These are phyloP conservation scores for Apiospora hydei DNA, from an alignment of 2,329 filamentous ascomycete species.

Conservation along the genomic window DNA sequence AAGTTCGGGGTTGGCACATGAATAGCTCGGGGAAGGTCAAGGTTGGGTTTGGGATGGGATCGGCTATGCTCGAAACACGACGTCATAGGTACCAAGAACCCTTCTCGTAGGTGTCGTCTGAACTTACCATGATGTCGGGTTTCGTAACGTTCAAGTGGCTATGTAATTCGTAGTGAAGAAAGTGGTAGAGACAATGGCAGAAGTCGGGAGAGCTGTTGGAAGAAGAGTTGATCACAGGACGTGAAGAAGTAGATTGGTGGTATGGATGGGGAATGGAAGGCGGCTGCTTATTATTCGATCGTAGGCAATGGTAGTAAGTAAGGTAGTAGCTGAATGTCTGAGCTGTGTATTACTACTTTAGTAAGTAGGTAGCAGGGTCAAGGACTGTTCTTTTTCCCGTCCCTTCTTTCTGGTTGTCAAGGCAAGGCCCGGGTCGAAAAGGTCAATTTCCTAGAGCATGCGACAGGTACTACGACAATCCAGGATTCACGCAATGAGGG, in stretches of 20 bases:
- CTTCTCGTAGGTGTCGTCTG: background rate
- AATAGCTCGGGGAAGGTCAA: background rate
- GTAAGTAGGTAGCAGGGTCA: background rate
- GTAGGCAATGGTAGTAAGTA: background rate
- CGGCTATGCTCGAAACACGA: conserved; percentile 5
- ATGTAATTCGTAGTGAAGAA: background rate
- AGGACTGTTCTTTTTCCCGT: background rate
- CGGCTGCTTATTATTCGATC: conserved; percentile 11
- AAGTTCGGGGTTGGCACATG: conserved; percentile 5
- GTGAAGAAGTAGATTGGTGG: conserved; percentile 3
- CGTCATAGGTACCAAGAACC: conserved; percentile 18
- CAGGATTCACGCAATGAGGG: conserved; percentile 4
- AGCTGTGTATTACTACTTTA: background rate
- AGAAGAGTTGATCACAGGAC: background rate
- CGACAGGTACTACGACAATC: conserved; percentile 1
- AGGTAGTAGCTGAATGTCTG: conserved; percentile 4
- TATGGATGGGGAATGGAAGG: background rate
- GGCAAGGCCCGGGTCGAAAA: background rate
- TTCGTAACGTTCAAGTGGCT: background rate
- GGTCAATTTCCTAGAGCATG: conserved; percentile 4
- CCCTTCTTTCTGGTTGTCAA: conserved; percentile 6
- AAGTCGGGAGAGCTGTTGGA: background rate
- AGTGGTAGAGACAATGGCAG: background rate
- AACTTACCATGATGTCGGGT: conserved; percentile 23
- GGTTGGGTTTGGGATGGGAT: background rate